phyloP scores from a whole-genome alignment of 2,329 filamentous ascomycete genomes.

The Colletotrichum coccodes region DNA sequence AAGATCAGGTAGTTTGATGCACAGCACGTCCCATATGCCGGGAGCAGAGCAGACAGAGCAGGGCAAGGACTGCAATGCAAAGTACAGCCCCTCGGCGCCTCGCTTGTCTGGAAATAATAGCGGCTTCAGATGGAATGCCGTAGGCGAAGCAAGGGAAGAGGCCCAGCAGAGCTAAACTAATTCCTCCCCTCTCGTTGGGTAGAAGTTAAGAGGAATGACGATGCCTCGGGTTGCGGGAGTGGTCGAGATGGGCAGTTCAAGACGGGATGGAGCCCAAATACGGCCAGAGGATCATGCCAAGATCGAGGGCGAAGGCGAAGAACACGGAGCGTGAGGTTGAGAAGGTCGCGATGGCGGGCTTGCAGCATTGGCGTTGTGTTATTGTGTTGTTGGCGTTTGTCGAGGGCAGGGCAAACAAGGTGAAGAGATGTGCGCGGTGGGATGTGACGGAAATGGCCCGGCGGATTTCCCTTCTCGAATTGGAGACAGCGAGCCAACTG shows the following conservation, averaged over 20 bases:
- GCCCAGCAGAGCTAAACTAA: neutral
- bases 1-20: slow-evolving; percentile 5
- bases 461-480: neutral
- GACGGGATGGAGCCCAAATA: neutral
- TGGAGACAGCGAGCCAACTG: neutral
- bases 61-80: neutral
- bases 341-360: neutral
- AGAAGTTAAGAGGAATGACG: neutral
- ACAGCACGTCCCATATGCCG: slow-evolving; percentile 19
- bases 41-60: neutral
- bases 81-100: slow-evolving; percentile 32
- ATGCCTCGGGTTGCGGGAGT: neutral
- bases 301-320: neutral
- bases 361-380: neutral
- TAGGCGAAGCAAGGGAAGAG: neutral
- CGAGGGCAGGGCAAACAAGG: neutral
- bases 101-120: slow-evolving; percentile 6
- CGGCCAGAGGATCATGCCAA: neutral
- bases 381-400: neutral
- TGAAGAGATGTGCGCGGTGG: no score
- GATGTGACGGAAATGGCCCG: neutral
- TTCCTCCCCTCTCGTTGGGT: neutral
- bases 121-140: neutral
- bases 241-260: neutral
- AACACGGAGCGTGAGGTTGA: no score